Base-by-base conservation (phyloP, 2,329 filamentous ascomycete genomes). In the Beauveria sp. region DNA sequence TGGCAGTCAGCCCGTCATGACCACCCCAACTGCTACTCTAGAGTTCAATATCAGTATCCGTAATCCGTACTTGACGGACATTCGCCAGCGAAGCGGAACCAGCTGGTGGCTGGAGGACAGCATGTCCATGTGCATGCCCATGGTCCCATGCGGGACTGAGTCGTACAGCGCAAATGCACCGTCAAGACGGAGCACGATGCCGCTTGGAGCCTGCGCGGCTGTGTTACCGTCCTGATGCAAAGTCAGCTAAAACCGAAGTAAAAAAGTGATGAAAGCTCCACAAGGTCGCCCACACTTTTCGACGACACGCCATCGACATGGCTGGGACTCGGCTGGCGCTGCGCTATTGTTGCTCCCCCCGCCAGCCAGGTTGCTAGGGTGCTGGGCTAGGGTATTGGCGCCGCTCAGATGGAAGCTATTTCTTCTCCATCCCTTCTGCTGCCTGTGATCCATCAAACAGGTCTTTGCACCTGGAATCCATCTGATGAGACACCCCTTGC, bases 401-500 rank as follows among this genome's bases (percentile, higher is more conserved):
- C 55, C 55, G 55, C 56, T 59, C 47, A 52, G 47, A 59, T 59
- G 56, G 56, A 59, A 40, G 56, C 47, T 44, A 59, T 52, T 51
- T 55, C 43, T 62, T 58, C 61, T 59, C 55, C 61, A 59, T 62
- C 55, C 61, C 55, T 62, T 59, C 47, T 50, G 53, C 55, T 56
- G 54, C 40, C 20, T 48, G 34, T 50, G 44, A 58, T 46, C 46
- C 47, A 55, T 51, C 40, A 48, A 62, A 62, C 53, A 55, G 61
- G 56, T 44, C 47, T 59, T 48, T 44, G 46, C 51, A 59, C 46
- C 61, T 69, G 67, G 67, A 68, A 69, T 70, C 69, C 68, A 67
- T 70, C 71, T 68, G 67, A 69, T 70, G 69, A 72, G 66, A 70
- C 69, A 70, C 69, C 70, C 72, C 67, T 72, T 68, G 65, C 44